Evolutionary conservation across 164 flowering plant genomes (phyloP).

Genomic region (Tetracentron sinense): DNA sequence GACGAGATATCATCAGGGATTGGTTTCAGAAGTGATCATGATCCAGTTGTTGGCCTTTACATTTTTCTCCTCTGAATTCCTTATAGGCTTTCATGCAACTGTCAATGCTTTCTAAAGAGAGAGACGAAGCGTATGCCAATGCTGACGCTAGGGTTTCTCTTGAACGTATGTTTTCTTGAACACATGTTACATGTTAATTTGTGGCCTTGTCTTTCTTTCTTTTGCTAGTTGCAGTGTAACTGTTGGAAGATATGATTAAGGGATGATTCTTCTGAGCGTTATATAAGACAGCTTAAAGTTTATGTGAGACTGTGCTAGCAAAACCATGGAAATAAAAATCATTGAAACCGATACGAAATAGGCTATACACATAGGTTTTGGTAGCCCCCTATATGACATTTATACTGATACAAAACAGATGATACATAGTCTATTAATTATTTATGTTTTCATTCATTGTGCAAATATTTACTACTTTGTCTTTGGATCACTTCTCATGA

Average conservation of each 20-base stretch:
- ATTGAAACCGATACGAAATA: too few relatives aligned
- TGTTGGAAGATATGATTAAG: neutral
- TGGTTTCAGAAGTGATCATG: neutral
- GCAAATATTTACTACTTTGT: too few relatives aligned
- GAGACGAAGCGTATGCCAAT: slow-evolving; percentile 68
- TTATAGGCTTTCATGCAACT: slow-evolving; percentile 60
- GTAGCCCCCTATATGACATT: too few relatives aligned
- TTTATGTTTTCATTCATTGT: too few relatives aligned
- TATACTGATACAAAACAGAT: too few relatives aligned
- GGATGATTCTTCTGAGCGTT: neutral
- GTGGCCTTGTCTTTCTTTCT: too few relatives aligned
- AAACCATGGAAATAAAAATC: neutral
- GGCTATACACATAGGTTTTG: too few relatives aligned
- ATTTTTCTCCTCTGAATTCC: neutral
- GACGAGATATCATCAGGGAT: neutral
- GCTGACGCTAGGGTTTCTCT: slow-evolving; percentile 73
- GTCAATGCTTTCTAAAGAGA: slow-evolving; percentile 53
- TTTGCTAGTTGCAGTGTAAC: slow-evolving; percentile 48
- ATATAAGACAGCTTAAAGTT: too few relatives aligned
- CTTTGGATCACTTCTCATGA: too few relatives aligned
- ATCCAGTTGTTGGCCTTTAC: too few relatives aligned
- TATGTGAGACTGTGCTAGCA: neutral
- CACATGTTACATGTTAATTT: too few relatives aligned
- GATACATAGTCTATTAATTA: too few relatives aligned
- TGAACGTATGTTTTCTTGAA: slow-evolving; percentile 48